A percentile compares a stretch with the other conserved stretches of the same genome.
Evolutionary conservation across 1,284 basidiomycete species (phyloP).

Genomic region (Cutaneotrichosporon sp.): DNA sequence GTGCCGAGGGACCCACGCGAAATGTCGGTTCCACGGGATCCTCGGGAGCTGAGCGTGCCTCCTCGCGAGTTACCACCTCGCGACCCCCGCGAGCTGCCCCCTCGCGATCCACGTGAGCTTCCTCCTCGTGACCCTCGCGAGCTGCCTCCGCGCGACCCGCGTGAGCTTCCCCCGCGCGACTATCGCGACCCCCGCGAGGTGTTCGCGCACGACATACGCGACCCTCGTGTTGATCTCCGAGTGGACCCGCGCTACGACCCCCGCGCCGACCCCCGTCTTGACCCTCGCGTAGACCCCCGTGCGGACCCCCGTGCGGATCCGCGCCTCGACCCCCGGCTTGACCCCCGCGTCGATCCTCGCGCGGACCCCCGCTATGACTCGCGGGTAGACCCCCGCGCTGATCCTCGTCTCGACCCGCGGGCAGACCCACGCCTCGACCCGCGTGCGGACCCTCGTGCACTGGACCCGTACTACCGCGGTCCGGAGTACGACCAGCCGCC

Average conservation of each 20-base stretch:
- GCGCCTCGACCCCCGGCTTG: background rate
- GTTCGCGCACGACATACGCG: conserved; percentile 3
- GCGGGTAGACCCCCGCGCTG: conserved; percentile 3
- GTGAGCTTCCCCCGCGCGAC: conserved; percentile 10
- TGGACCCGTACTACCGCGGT: conserved; percentile 9
- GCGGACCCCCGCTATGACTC: conserved; percentile 8
- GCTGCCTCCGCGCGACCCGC: conserved; percentile 3
- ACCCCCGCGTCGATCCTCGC: background rate
- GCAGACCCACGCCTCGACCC: conserved; percentile 6
- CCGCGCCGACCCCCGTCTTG: background rate
- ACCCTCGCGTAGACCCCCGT: background rate
- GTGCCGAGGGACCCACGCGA: conserved; percentile 6
- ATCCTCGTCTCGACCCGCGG: conserved; percentile 8
- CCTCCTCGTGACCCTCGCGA: conserved; percentile 10
- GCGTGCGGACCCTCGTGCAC: conserved; percentile 1
- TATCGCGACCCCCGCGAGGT: conserved; percentile 15
- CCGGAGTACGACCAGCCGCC: conserved; percentile 14
- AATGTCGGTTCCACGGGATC: conserved; percentile 6
- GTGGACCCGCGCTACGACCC: background rate
- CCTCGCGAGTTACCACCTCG: conserved; percentile 9
- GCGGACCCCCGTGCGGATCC: background rate
- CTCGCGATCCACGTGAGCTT: conserved; percentile 10
- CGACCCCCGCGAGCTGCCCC: conserved; percentile 9
- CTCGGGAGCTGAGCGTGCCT: conserved; percentile 2
- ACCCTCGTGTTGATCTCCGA: conserved; percentile 10